These are phyloP conservation scores for Sclerotinia nivalis DNA, from an alignment of 2,329 filamentous ascomycete genomes.

Conservation along the genomic window DNA sequence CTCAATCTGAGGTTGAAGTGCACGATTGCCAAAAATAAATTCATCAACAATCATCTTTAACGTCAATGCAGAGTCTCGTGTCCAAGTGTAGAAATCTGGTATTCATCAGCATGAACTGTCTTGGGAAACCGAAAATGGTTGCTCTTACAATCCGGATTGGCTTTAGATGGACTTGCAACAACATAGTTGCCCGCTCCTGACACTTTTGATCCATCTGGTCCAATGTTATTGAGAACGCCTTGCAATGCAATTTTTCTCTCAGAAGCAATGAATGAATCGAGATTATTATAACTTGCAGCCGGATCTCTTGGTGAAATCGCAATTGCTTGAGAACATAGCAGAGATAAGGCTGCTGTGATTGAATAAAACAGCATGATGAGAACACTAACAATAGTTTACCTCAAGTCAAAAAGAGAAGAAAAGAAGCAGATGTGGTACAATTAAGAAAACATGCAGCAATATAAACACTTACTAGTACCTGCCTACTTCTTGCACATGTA, in stretches of 20 bases:
- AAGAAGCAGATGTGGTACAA: not conserved
- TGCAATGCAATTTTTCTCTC: conserved; percentile 52
- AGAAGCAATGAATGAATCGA: conserved; percentile 45
- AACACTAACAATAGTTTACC: not conserved
- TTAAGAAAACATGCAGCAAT: not conserved
- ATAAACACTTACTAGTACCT: not conserved
- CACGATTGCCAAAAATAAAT: conserved; percentile 55
- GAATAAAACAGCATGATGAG: conserved; percentile 4
- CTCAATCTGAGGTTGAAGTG: conserved; percentile 55
- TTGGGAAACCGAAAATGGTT: not conserved
- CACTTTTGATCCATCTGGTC: conserved; percentile 50
- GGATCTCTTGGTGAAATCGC: not conserved
- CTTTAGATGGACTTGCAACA: conserved; percentile 56
- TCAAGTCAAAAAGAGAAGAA: not conserved
- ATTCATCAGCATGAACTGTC: conserved; percentile 19
- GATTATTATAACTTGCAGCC: conserved; percentile 25
- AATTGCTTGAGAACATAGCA: not conserved
- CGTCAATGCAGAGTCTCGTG: conserved; percentile 70
- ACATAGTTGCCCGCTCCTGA: conserved; percentile 53
- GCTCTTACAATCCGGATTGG: conserved; percentile 53
- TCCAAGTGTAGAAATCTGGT: conserved; percentile 77
- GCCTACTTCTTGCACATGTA: not conserved
- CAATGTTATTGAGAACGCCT: conserved; percentile 57
- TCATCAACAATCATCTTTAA: conserved; percentile 69
- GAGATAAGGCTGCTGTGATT: not conserved